Base-by-base conservation (phyloP, 371 early-diverging fungal genomes). In the Syncephalis fuscata region DNA sequence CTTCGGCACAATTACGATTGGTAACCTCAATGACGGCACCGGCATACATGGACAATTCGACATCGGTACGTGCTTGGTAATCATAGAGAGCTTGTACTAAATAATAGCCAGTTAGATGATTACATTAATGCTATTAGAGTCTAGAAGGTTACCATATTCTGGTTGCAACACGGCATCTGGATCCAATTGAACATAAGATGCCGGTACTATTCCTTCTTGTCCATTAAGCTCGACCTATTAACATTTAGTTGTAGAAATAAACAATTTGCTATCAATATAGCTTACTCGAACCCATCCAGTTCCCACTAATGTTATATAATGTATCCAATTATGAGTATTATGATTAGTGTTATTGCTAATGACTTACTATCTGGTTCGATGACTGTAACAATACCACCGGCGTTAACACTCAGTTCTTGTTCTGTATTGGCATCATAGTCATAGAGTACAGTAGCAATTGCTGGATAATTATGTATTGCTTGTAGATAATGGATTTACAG, bases 281-380 rank as follows among this genome's bases (percentile, higher is more conserved):
- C 37, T 37, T 50, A 78, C 85, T 49, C 76, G 76, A 17, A 82
- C 69, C 90, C 91, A 89, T 2, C 89, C 90, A 21, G 73, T 68
- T 0, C 74, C 77, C n/a, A n/a, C n/a, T n/a, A n/a, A n/a, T n/a
- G n/a, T n/a, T n/a, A n/a, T n/a, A n/a, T n/a, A n/a, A n/a, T n/a
- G n/a, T n/a, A n/a, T n/a, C n/a, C n/a, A n/a, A n/a, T n/a, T n/a
- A n/a, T n/a, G 61, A 75, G 83, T 70, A 51, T 49, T n/a, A 42
- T 17, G 15, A 39, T 44, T 20, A 11, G 16, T 4, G 25, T 46
- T 7, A n/a, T 43, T 26, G 10, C 14, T 14, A 46, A 46, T 32
- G 11, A 21, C 17, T 74, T 76, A 58, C 66, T 63, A 42, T 74
- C 65, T 16, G 57, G 54, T 45, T 70, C 71, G 1, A 73, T 58